phyloP scores from a whole-genome alignment of 345 rosid species.

The Limnanthes douglasii region DNA sequence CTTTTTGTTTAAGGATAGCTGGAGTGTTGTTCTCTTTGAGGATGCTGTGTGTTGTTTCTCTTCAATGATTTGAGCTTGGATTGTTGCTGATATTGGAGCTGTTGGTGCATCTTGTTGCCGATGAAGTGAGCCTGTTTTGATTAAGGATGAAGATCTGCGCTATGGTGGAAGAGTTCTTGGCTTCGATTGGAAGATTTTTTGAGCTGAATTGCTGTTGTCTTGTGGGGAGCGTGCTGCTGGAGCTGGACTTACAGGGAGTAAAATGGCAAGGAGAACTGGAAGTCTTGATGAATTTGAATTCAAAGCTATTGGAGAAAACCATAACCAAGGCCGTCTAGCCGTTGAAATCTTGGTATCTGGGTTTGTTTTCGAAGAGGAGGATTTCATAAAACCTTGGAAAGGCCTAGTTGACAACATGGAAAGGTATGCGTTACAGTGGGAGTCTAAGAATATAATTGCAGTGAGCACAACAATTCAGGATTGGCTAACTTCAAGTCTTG shows the following conservation, averaged over 20 bases:
- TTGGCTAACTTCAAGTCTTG: constrained; percentile 96
- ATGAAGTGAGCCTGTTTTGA: too few species aligned
- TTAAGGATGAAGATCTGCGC: too few species aligned
- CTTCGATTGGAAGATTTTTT: too few species aligned
- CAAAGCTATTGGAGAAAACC: constrained; percentile 67
- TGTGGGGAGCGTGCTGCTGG: too few species aligned
- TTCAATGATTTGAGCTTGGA: too few species aligned
- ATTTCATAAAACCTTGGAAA: constrained; percentile 85
- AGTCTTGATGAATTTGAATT: constrained; percentile 87
- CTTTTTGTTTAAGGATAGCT: too few species aligned
- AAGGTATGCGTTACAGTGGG: constrained; percentile 88
- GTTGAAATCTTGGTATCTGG: constrained; percentile 83
- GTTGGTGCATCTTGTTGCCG: too few species aligned
- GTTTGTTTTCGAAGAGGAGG: constrained; percentile 52
- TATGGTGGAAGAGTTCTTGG: too few species aligned
- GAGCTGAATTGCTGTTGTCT: too few species aligned
- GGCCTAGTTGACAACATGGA: constrained; percentile 65
- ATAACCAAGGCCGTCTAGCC: constrained; percentile 78
- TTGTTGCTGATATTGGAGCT: too few species aligned
- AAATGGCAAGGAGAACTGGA: constrained; percentile 87
- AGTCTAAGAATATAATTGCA: constrained; percentile 72
- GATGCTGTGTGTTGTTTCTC: too few species aligned
- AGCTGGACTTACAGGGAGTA: constrained; percentile 90
- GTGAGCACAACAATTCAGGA: constrained; percentile 97
- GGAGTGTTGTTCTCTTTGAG: too few species aligned